Conservation (phyloP, 306 rosid species). For the Vachellia collinsii region DNA sequence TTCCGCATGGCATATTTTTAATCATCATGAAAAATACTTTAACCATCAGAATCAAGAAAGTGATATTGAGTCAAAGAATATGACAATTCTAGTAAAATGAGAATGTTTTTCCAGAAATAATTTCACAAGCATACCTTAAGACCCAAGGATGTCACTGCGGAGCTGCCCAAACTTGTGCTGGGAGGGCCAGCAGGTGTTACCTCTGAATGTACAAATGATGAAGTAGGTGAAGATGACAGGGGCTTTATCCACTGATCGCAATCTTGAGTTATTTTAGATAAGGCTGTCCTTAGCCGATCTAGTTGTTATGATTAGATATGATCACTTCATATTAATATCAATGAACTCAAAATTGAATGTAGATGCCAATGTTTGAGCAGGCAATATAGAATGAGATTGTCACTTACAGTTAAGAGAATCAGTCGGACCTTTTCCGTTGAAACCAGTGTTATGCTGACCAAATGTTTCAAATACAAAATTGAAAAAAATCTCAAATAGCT, state of each 20-base stretch:
- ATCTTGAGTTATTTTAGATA: constrained; percentile 80
- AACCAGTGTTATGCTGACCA: constrained; percentile 71
- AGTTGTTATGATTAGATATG: constrained; percentile 47
- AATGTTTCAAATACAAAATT: constrained; percentile 77
- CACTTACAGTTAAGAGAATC: constrained; percentile 78
- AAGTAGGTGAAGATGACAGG: constrained; percentile 59
- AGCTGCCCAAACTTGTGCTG: constrained; percentile 52
- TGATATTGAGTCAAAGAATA: constrained; percentile 25
- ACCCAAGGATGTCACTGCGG: constrained; percentile 61
- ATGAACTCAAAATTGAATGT: constrained; percentile 40
- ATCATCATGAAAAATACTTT: not conserved
- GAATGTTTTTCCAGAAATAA: not conserved
- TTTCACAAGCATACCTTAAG: constrained; percentile 69
- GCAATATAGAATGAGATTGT: constrained; percentile 39
- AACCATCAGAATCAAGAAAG: constrained; percentile 9
- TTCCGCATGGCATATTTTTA: constrained; percentile 7
- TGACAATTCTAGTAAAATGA: constrained; percentile 23
- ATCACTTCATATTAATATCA: constrained; percentile 29
- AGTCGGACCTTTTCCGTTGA: constrained; percentile 69
- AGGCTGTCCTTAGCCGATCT: constrained; percentile 89
- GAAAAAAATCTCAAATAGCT: constrained; percentile 84
- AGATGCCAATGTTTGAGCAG: constrained; percentile 35
- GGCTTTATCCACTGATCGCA: constrained; percentile 85
- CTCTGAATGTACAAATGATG: constrained; percentile 66
- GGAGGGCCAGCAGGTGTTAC: constrained; percentile 71